Evolutionary conservation across 345 rosid species (phyloP).

Genomic region (Corchorus capsularis): DNA sequence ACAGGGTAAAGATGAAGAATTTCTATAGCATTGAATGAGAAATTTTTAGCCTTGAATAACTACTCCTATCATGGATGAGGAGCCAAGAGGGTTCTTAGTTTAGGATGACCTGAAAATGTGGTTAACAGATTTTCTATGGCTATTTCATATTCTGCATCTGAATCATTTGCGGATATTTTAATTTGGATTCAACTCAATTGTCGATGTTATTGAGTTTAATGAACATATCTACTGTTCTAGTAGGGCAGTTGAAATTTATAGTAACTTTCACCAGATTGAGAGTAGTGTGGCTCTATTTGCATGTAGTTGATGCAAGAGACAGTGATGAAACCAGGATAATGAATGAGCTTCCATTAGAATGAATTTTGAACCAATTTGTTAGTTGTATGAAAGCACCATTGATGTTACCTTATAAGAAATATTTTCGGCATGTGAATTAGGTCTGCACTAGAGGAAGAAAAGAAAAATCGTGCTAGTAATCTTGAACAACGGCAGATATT

Average conservation of each 20-base stretch:
- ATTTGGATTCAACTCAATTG: neutral
- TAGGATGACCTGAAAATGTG: neutral
- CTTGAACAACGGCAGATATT: slow-evolving; percentile 58
- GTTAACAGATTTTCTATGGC: neutral
- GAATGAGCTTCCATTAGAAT: neutral
- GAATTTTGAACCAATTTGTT: neutral
- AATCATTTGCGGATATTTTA: neutral
- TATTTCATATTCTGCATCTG: neutral
- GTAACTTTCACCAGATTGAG: neutral
- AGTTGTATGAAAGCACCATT: neutral
- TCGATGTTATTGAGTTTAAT: neutral
- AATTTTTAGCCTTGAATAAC: neutral
- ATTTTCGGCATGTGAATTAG: slow-evolving; percentile 29
- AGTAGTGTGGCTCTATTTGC: neutral
- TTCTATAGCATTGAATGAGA: neutral
- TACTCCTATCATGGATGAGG: neutral
- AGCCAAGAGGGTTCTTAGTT: neutral
- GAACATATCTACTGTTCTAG: neutral
- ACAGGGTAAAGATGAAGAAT: neutral
- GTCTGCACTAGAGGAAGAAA: slow-evolving; percentile 75
- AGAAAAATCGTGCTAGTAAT: slow-evolving; percentile 64
- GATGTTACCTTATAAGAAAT: neutral
- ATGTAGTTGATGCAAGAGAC: neutral
- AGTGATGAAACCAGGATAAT: neutral
- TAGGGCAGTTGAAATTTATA: neutral